Conservation (phyloP, 2,329 filamentous ascomycete genomes). For the Dactylellina haptotyla region DNA sequence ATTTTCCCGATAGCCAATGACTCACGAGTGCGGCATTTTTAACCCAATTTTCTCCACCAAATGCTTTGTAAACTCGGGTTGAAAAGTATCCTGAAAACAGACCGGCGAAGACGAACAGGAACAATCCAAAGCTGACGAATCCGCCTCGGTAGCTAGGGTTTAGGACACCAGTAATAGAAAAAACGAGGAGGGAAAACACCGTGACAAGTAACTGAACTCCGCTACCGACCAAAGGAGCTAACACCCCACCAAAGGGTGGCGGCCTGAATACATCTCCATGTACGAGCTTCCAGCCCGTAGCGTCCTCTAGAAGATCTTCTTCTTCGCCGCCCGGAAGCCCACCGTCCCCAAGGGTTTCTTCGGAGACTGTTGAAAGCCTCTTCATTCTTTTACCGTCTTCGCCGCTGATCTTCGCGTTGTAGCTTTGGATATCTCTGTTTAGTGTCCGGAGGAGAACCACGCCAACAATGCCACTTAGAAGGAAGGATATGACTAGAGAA, state of each 20-base stretch:
- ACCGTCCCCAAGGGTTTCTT: slow-evolving; percentile 69
- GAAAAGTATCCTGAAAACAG: slow-evolving; percentile 89
- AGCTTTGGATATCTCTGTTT: slow-evolving; percentile 79
- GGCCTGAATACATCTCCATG: slow-evolving; percentile 88
- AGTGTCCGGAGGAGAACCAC: slow-evolving; percentile 84
- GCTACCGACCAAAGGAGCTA: slow-evolving; percentile 83
- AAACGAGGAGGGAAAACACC: slow-evolving; percentile 74
- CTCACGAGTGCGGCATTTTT: slow-evolving; percentile 75
- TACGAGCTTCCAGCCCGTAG: slow-evolving; percentile 86
- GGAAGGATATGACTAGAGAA: slow-evolving; percentile 81
- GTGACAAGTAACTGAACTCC: slow-evolving; percentile 89
- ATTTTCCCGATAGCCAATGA: slow-evolving; percentile 29
- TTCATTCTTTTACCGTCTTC: slow-evolving; percentile 74
- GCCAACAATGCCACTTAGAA: slow-evolving; percentile 80
- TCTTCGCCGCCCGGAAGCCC: slow-evolving; percentile 66
- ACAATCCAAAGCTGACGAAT: slow-evolving; percentile 84
- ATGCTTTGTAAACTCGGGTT: slow-evolving; percentile 82
- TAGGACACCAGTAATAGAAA: slow-evolving; percentile 79
- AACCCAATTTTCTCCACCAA: slow-evolving; percentile 77
- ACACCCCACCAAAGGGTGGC: slow-evolving; percentile 74
- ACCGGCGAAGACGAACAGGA: slow-evolving; percentile 84
- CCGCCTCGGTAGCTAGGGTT: slow-evolving; percentile 91
- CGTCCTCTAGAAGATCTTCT: slow-evolving; percentile 79
- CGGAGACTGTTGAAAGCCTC: slow-evolving; percentile 68
- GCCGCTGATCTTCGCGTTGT: slow-evolving; percentile 70